phyloP scores from a whole-genome alignment of 2,329 filamentous ascomycete genomes.

The Colletotrichum nymphaeae region DNA sequence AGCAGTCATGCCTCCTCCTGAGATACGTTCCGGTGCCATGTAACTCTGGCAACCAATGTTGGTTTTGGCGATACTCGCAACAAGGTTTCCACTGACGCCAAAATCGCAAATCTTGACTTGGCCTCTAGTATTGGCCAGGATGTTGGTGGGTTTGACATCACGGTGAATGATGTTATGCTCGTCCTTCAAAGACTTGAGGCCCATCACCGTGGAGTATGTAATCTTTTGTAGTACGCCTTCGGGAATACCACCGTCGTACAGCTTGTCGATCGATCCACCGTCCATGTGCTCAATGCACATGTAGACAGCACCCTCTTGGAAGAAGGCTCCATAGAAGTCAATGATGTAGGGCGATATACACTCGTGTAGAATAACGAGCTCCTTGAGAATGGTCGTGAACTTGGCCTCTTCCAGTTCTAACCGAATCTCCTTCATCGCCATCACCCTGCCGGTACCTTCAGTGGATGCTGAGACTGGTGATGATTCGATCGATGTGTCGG shows the following conservation, averaged over 20 bases:
- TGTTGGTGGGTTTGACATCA: conserved; percentile 99
- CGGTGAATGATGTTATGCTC: conserved; percentile 99
- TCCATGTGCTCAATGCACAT: conserved; percentile 99
- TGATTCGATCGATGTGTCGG: conserved; percentile 41
- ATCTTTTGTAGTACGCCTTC: conserved; percentile 92
- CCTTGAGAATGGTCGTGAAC: conserved; percentile 97
- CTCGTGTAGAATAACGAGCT: conserved; percentile 94
- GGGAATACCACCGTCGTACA: conserved; percentile 91
- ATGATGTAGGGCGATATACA: conserved; percentile 97
- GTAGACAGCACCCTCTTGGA: conserved; percentile 98
- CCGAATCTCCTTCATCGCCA: conserved; percentile 99
- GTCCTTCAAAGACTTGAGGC: conserved; percentile 92
- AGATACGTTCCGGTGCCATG: conserved; percentile 97
- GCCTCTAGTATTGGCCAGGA: conserved; percentile 87
- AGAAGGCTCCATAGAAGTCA: conserved; percentile 98
- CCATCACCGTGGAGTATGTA: conserved; percentile 88
- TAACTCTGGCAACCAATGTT: conserved; percentile 99
- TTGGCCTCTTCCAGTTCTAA: conserved; percentile 96
- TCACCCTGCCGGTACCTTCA: conserved; percentile 77
- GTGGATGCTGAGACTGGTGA: conserved; percentile 41
- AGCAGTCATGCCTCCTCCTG: conserved; percentile 82
- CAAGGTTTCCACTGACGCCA: conserved; percentile 94
- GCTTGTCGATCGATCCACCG: conserved; percentile 95
- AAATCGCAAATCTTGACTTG: conserved; percentile 99
- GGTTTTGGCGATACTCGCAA: conserved; percentile 97